phyloP scores from a whole-genome alignment of 169 alveolate genomes.

The Plasmodium reichenowi region DNA sequence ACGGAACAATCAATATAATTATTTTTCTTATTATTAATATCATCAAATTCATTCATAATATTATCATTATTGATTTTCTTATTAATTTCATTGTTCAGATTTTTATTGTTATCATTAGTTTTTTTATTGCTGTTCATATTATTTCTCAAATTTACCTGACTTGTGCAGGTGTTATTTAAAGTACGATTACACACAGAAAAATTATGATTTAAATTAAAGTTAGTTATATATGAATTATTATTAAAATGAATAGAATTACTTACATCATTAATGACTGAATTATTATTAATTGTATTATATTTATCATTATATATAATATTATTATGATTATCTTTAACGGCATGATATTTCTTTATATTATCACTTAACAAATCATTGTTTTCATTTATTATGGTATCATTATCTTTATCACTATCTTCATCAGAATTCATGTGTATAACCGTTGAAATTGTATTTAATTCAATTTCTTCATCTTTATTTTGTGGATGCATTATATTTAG shows the following conservation, averaged over 20 bases:
- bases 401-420: conserved; percentile 34
- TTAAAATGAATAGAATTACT: neutral
- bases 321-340: neutral
- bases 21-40: neutral
- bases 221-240: neutral
- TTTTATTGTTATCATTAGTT: neutral
- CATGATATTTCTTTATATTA: conserved; percentile 11
- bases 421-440: conserved; percentile 58
- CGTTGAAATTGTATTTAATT: conserved; percentile 45
- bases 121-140: neutral
- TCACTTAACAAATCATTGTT: conserved; percentile 9
- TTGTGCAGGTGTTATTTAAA: neutral
- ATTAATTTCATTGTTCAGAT: neutral
- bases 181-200: neutral
- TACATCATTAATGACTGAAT: neutral
- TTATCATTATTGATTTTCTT: neutral
- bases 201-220: too few species aligned
- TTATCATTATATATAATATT: neutral
- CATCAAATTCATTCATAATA: neutral
- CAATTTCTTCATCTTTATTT: conserved; percentile 36
- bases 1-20: conserved; percentile 1
- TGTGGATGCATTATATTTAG: conserved; percentile 9
- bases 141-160: neutral
- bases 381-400: conserved; percentile 42
- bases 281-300: neutral